Evolutionary conservation across 2,329 filamentous ascomycete genomes (phyloP), one percentile per base, ranked within the genome.

Genomic region (Ceratocystis colombiana): DNA sequence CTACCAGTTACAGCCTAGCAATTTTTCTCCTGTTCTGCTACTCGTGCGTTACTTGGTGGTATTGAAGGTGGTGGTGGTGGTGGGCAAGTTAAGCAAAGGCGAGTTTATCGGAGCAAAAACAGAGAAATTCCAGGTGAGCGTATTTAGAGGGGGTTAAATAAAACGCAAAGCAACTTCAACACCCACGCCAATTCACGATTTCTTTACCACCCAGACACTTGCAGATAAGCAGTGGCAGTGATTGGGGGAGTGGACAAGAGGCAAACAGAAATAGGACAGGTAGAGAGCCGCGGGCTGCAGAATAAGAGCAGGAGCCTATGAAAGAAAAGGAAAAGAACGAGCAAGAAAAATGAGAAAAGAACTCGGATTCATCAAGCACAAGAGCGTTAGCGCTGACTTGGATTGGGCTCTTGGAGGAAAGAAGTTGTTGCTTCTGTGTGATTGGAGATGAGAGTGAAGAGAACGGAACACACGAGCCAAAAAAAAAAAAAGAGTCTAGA

Each of bases 331-430:
- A 30, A 30, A 57, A n/a, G 28, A 8, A n/a, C 30, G 22, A 59
- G 6, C 12, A 59, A 59, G 22, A 59, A 30, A 59, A 59, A 37
- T 33, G 55, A 59, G 55, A 59, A 28, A 59, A 59, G 28, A 59
- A 59, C 12, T 37, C 5, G 55, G n/a, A 20, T 37, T 37, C 6
- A n/a, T 17, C 17, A 37, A 59, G 30, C 55, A 59, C 6, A 37
- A 8, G n/a, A 2, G 8, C 28, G 25, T 59, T 59, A 59, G 55
- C 33, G 55, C 28, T 37, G 55, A 33, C 28, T 25, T 12, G 55
- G 15, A 28, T 30, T 12, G 22, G 6, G 10, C 3, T 41, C 17
- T 17, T 30, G 28, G 55, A 59, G 55, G 28, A n/a, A 46, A 25
- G 44, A 41, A 28, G 37, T 10, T 48, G 7, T 6, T 62, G 37